Percentiles rank a stretch among this genome's conserved stretches.
These are phyloP conservation scores for Exophiala lecanii-corni DNA, from an alignment of 2,329 filamentous ascomycete species.

Conservation along the genomic window DNA sequence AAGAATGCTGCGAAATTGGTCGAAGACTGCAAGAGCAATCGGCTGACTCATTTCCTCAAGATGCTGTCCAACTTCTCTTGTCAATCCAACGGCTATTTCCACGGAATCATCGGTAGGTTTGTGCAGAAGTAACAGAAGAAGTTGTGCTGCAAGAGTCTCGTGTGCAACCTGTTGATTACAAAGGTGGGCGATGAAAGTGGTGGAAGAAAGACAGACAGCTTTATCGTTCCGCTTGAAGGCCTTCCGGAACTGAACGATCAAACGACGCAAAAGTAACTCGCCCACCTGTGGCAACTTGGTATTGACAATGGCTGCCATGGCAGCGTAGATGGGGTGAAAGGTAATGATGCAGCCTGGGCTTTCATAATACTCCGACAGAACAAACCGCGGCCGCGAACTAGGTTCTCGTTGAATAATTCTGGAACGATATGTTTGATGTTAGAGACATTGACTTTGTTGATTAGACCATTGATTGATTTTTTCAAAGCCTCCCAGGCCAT, in stretches of 20 bases:
- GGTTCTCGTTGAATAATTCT: conserved; percentile 90
- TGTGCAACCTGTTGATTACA: conserved; percentile 95
- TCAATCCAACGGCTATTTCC: conserved; percentile 92
- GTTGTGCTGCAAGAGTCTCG: conserved; percentile 89
- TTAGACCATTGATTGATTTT: conserved; percentile 96
- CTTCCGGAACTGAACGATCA: conserved; percentile 91
- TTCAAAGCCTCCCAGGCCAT: conserved; percentile 99
- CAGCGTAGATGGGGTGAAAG: conserved; percentile 96
- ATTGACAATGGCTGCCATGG: conserved; percentile 94
- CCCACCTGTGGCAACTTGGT: conserved; percentile 94
- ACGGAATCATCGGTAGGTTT: conserved; percentile 97
- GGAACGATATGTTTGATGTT: conserved; percentile 98
- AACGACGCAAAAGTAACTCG: conserved; percentile 76
- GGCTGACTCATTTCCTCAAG: conserved; percentile 90
- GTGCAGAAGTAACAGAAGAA: conserved; percentile 82
- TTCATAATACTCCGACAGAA: conserved; percentile 98
- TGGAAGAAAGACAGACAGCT: conserved; percentile 85
- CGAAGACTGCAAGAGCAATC: conserved; percentile 85
- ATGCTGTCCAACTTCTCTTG: conserved; percentile 87
- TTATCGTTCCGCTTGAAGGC: conserved; percentile 96
- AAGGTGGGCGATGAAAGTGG: conserved; percentile 90
- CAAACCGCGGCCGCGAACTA: conserved; percentile 82
- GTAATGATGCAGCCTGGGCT: conserved; percentile 89
- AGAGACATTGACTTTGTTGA: conserved; percentile 97
- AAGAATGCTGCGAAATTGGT: conserved; percentile 90